Conservation (phyloP, 2,329 filamentous ascomycete genomes). For the Rutstroemia sp. region DNA sequence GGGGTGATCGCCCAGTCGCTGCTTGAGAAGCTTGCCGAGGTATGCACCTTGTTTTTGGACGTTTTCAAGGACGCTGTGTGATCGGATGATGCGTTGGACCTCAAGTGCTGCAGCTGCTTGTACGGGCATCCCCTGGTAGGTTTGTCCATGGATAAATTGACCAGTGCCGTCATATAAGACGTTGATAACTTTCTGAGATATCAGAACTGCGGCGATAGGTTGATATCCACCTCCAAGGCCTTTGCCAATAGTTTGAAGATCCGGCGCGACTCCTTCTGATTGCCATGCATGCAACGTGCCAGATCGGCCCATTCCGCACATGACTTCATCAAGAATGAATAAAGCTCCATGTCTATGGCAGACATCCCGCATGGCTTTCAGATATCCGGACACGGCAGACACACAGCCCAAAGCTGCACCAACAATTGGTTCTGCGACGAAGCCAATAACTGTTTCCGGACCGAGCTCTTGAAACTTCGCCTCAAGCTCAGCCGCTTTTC, state of each 20-base stretch:
- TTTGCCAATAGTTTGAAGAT: conserved; percentile 61
- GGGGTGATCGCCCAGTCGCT: conserved; percentile 36
- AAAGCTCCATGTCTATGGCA: conserved; percentile 67
- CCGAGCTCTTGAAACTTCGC: conserved; percentile 53
- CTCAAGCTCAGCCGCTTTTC: conserved; percentile 55
- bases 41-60: conserved; percentile 45
- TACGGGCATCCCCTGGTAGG: conserved; percentile 54
- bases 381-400: conserved; percentile 58
- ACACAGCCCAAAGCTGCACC: conserved; percentile 66
- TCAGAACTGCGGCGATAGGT: conserved; percentile 53
- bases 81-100: conserved; percentile 50
- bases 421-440: conserved; percentile 57
- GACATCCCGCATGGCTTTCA: conserved; percentile 57
- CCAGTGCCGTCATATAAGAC: conserved; percentile 24
- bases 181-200: conserved; percentile 43
- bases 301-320: conserved; percentile 49
- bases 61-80: conserved; percentile 52
- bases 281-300: conserved; percentile 51
- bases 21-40: conserved; percentile 38
- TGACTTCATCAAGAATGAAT: conserved; percentile 71
- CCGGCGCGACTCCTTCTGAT: conserved; percentile 46
- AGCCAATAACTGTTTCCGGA: conserved; percentile 55
- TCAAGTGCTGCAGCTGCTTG: conserved; percentile 55
- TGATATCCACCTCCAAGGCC: conserved; percentile 57
- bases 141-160: conserved; percentile 33